Evolutionary conservation across 176 grass and related monocot species (phyloP).

Genomic region (Carex littledalei): DNA sequence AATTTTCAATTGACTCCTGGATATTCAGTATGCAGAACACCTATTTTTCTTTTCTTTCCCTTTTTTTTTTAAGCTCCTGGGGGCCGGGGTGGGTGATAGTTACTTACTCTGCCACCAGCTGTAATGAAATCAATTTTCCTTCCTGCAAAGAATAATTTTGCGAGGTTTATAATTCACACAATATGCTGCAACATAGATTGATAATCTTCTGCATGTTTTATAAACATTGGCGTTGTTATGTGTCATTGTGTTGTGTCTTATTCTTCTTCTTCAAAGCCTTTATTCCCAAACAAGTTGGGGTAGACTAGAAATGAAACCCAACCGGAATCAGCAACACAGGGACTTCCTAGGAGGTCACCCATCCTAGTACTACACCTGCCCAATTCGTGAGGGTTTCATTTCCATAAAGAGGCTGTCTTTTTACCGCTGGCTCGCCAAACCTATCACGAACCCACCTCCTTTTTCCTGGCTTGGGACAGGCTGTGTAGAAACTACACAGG

Average conservation of each 20-base stretch:
- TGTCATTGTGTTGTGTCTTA: background rate
- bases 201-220: constrained; percentile 1
- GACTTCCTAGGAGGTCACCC: too few relatives aligned
- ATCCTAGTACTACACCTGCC: too few relatives aligned
- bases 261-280: background rate
- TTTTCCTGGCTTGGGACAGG: too few relatives aligned
- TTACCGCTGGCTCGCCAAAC: too few relatives aligned
- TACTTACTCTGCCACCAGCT: constrained; percentile 25
- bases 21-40: background rate
- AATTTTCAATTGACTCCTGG: background rate
- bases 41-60: background rate
- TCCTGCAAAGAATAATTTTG: constrained; percentile 16
- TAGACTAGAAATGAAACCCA: too few relatives aligned
- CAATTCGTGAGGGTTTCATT: too few relatives aligned
- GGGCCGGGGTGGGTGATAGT: background rate
- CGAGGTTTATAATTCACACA: background rate
- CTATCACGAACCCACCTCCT: too few relatives aligned
- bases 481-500: too few relatives aligned
- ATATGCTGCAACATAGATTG: background rate
- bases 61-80: background rate
- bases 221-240: background rate
- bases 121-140: constrained; percentile 23
- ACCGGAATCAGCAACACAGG: too few relatives aligned
- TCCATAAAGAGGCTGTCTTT: too few relatives aligned
- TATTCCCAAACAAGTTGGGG: too few relatives aligned